phyloP scores from a whole-genome alignment of 2,329 filamentous ascomycete genomes.

The Moelleriella libera region DNA sequence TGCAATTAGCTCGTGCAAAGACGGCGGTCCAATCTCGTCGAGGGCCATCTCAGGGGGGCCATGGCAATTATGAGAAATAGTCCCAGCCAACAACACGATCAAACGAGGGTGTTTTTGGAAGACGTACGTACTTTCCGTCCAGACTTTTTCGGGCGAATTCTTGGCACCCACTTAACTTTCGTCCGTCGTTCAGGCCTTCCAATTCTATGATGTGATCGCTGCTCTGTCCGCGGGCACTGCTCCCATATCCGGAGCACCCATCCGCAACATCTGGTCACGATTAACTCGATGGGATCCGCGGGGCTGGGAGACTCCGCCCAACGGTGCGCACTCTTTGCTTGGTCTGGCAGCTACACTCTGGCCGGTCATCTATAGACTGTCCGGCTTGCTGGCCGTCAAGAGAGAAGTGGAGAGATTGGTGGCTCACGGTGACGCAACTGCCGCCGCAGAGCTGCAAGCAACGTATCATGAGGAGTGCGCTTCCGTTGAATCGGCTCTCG shows the following conservation, averaged over 20 bases:
- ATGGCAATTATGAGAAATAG: slow-evolving; percentile 44
- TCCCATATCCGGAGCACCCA: slow-evolving; percentile 31
- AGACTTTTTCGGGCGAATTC: no score
- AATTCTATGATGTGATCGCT: slow-evolving; percentile 52
- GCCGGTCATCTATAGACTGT: slow-evolving; percentile 48
- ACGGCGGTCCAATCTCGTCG: slow-evolving; percentile 43
- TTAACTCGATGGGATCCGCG: slow-evolving; percentile 30
- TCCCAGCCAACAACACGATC: slow-evolving; percentile 26
- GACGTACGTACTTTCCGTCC: slow-evolving; percentile 24
- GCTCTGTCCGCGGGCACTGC: slow-evolving; percentile 46
- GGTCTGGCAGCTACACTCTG: slow-evolving; percentile 48
- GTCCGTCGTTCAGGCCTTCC: slow-evolving; percentile 34
- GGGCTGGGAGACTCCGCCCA: slow-evolving; percentile 29
- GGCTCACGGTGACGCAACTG: slow-evolving; percentile 23
- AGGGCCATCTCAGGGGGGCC: slow-evolving; percentile 46
- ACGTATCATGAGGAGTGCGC: slow-evolving; percentile 36
- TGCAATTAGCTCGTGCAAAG: slow-evolving; percentile 40
- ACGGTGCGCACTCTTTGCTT: slow-evolving; percentile 42
- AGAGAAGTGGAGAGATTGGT: slow-evolving; percentile 32
- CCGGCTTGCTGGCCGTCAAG: slow-evolving; percentile 38
- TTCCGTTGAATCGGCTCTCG: slow-evolving; percentile 39
- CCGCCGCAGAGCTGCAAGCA: slow-evolving; percentile 31
- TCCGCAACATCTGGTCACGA: slow-evolving; percentile 23
- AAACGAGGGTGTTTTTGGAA: slow-evolving; percentile 43
- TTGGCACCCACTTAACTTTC: neutral